Base-by-base conservation (phyloP, 2,329 filamentous ascomycete genomes). In the Pleurostoma richardsiae region DNA sequence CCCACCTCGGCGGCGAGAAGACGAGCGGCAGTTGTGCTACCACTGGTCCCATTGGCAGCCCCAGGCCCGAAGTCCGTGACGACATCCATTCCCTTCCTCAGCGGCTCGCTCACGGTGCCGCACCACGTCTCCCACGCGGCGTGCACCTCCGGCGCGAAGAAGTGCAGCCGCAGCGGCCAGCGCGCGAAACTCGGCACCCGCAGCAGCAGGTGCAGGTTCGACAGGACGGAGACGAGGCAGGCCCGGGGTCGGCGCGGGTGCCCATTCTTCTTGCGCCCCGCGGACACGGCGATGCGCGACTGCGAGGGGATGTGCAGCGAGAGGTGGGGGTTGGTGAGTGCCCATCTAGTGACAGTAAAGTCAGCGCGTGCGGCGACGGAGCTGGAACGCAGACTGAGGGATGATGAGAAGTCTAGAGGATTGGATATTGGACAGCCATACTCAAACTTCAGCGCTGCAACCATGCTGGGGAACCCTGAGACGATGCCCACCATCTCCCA, bases 371-470 rank as follows among this genome's bases (percentile, higher is more conserved):
- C 33, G n/a, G 8, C 8, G 8, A n/a, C n/a, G n/a, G 33, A 8
- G 33, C 8, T 8, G 33, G 33, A 8, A 8, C n/a, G 33, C 33
- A n/a, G 8, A 8, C 33, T n/a, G 8, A 44, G 39, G 30, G 40
- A 54, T 19, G 29, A 44, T 29, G 30, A 27, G 27, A 45, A 19
- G n/a, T 73, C 82, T 62, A 2, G 19, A 19, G 19, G 19, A 19
- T 19, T 19, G 19, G 19, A 19, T 19, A 19, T 19, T 19, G 19
- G 19, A 19, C 19, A 19, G 19, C 19, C 48, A 6, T 74, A 94
- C 86, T 97, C 92, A 61, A 99, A 97, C 60, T 97, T 92, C 52
- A 99, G 69, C 1, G 94, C 94, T 1, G 88, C 90, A 33, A 92
- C 82, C 58, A 85, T 85, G 54, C 87, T 92, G 0, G 88, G 90